Evolutionary conservation across 2,329 filamentous ascomycete genomes (phyloP).

Genomic region (Epichloe amarillans): DNA sequence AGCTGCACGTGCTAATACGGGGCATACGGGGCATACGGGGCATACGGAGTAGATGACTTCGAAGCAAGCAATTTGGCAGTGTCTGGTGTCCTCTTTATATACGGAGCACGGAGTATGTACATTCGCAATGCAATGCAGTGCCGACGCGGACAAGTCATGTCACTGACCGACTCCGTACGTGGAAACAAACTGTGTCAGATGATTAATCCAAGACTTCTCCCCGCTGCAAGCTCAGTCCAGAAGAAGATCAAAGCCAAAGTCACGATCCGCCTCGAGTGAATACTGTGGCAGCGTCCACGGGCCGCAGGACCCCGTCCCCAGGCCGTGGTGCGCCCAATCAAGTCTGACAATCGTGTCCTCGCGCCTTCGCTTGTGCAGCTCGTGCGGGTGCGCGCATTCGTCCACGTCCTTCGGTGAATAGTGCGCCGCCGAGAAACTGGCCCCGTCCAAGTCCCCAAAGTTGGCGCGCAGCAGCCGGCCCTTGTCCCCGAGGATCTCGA

Average conservation of each 20-base stretch:
- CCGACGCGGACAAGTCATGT: neutral
- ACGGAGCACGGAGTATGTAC: no score
- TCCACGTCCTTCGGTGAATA: slow-evolving; percentile 42
- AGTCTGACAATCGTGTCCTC: slow-evolving; percentile 43
- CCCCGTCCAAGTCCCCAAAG: slow-evolving; percentile 32
- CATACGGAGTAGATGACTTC: neutral
- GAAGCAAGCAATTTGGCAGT: neutral
- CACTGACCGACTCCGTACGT: no score
- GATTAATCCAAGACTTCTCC: no score
- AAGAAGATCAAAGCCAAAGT: slow-evolving; percentile 31
- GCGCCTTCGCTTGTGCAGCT: slow-evolving; percentile 35
- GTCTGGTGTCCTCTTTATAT: neutral
- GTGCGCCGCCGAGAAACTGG: slow-evolving; percentile 42
- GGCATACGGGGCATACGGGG: no score
- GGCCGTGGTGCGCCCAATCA: slow-evolving; percentile 48
- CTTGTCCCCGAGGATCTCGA: slow-evolving; percentile 29
- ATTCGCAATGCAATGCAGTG: neutral
- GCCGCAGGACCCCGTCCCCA: slow-evolving; percentile 50
- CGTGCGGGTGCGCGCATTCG: slow-evolving; percentile 43
- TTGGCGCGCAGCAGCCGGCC: slow-evolving; percentile 27
- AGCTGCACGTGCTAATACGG: neutral
- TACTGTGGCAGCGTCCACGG: slow-evolving; percentile 39
- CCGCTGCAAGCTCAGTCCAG: slow-evolving; percentile 21
- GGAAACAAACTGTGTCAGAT: no score
- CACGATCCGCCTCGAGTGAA: slow-evolving; percentile 25